phyloP scores from a whole-genome alignment of 441 rosid genomes.

The Erodium chrysanthum region DNA sequence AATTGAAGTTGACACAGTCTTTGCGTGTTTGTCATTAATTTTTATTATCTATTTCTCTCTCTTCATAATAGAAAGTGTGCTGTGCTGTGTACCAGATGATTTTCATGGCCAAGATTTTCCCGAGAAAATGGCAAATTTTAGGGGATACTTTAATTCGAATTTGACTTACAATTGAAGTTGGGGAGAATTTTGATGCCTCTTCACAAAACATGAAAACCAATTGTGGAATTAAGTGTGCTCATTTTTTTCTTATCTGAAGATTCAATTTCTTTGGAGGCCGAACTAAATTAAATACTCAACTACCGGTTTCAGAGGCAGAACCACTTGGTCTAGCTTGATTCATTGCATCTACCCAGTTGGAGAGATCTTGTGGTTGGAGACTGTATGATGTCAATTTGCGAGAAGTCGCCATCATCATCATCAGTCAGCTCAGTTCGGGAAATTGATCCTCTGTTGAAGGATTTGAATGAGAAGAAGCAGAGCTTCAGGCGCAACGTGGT shows the following conservation, averaged over 20 bases:
- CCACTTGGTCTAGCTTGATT: conserved; percentile 1
- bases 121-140: not conserved
- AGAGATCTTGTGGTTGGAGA: conserved; percentile 19
- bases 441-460: conserved; percentile 74
- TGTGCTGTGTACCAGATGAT: conserved; percentile 17
- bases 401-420: conserved; percentile 16
- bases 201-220: not conserved
- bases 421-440: conserved; percentile 29
- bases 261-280: conserved; percentile 16
- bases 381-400: conserved; percentile 21
- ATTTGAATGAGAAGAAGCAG: conserved; percentile 86
- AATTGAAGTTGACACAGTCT: conserved; percentile 7
- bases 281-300: conserved; percentile 28
- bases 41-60: not conserved
- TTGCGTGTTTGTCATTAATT: conserved; percentile 10
- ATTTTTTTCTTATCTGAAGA: too few relatives aligned
- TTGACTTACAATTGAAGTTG: conserved; percentile 12
- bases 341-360: conserved; percentile 2
- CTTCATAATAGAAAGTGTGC: conserved; percentile 15
- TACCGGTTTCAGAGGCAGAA: conserved; percentile 31
- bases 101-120: conserved; percentile 24
- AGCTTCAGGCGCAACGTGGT: conserved; percentile 73
- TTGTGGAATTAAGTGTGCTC: not conserved
- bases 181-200: conserved; percentile 13
- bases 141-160: not conserved